A percentile compares a stretch with the other conserved stretches of the same genome.
These are phyloP conservation scores for Tagetes erecta DNA, from an alignment of 129 eudicot genomes.

Conservation along the genomic window DNA sequence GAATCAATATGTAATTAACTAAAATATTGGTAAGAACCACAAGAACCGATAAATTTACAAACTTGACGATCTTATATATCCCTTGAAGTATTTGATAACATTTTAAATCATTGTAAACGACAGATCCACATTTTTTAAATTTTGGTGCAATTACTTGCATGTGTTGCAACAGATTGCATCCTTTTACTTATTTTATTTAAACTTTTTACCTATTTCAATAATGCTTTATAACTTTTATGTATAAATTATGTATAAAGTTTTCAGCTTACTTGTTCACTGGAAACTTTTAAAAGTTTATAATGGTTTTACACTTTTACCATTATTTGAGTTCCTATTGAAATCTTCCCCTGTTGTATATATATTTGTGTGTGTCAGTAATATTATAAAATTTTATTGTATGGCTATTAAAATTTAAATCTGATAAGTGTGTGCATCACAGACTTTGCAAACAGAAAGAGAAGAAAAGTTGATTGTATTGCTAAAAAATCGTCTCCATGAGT, in stretches of 20 bases:
- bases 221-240: too few relatives aligned
- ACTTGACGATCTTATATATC: not conserved
- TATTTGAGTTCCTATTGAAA: not conserved
- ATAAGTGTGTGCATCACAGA: constrained; percentile 40
- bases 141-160: not conserved
- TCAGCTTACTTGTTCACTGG: not conserved
- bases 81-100: not conserved
- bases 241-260: not conserved
- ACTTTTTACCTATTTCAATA: too few relatives aligned
- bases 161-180: not conserved
- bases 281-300: not conserved
- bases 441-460: constrained; percentile 91
- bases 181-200: too few relatives aligned
- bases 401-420: constrained; percentile 17
- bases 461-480: constrained; percentile 68
- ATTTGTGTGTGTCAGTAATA: not conserved
- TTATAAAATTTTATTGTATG: not conserved
- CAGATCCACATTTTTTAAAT: not conserved
- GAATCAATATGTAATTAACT: not conserved
- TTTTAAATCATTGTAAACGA: not conserved
- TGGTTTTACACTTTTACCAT: not conserved
- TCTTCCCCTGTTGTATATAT: not conserved
- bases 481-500: constrained; percentile 63
- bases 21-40: not conserved
- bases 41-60: not conserved